Evolutionary conservation across 1,139 yeast genomes (phyloP).

Genomic region (Suhomyces wounanorum): DNA sequence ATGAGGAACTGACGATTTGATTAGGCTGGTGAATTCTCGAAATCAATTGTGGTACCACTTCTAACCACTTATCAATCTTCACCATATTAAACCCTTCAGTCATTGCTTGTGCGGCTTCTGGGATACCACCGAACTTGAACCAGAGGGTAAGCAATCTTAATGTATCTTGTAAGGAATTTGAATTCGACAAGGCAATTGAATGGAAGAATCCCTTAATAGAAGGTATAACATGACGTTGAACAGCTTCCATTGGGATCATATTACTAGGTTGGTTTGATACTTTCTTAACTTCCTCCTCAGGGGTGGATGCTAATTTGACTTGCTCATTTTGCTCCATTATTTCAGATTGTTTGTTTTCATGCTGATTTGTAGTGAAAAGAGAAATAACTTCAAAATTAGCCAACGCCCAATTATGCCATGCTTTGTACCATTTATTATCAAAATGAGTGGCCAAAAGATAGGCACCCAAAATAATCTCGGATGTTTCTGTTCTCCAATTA

Average conservation of each 20-base stretch:
- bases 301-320: slow-evolving; percentile 22
- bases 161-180: slow-evolving; percentile 91
- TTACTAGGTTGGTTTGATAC: slow-evolving; percentile 24
- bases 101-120: slow-evolving; percentile 90
- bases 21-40: slow-evolving; percentile 97
- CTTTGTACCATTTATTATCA: slow-evolving; percentile 92
- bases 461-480: slow-evolving; percentile 82
- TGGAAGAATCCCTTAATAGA: slow-evolving; percentile 95
- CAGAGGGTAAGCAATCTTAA: slow-evolving; percentile 85
- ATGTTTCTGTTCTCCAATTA: slow-evolving; percentile 80
- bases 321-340: slow-evolving; percentile 28
- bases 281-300: slow-evolving; percentile 16
- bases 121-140: slow-evolving; percentile 93
- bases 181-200: slow-evolving; percentile 83
- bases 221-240: slow-evolving; percentile 87
- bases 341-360: slow-evolving; percentile 26
- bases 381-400: slow-evolving; percentile 96
- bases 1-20: slow-evolving; percentile 75
- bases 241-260: slow-evolving; percentile 55
- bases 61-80: slow-evolving; percentile 90
- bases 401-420: slow-evolving; percentile 99
- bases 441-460: slow-evolving; percentile 93
- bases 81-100: slow-evolving; percentile 89
- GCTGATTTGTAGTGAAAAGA: slow-evolving; percentile 47
- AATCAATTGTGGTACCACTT: slow-evolving; percentile 92